phyloP scores from a whole-genome alignment of 305 asterid species.

The Withania somnifera region DNA sequence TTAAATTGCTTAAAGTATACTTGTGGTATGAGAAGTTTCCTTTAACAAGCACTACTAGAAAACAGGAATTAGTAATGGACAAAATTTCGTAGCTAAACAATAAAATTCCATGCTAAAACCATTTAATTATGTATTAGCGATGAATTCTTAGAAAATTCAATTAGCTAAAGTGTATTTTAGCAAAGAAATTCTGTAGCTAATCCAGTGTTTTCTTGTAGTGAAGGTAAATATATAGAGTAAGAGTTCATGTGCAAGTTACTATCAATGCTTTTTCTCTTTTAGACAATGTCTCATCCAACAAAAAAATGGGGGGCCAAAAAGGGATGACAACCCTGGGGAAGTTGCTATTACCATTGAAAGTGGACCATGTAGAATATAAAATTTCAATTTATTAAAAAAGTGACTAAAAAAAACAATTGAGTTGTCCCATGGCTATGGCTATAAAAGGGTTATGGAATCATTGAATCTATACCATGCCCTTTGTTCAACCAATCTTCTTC shows the following conservation, averaged over 20 bases:
- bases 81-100: too few relatives aligned
- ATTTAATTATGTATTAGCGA: too few relatives aligned
- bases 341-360: background rate
- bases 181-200: too few relatives aligned
- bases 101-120: too few relatives aligned
- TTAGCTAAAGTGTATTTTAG: too few relatives aligned
- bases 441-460: constrained; percentile 13
- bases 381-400: background rate
- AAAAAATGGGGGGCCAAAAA: background rate
- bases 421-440: background rate
- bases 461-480: background rate
- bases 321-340: background rate
- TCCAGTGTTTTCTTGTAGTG: too few relatives aligned
- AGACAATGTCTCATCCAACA: background rate
- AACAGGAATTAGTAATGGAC: too few relatives aligned
- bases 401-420: background rate
- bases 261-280: background rate
- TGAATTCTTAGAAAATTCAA: too few relatives aligned
- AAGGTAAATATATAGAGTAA: background rate
- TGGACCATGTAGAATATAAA: background rate
- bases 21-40: background rate
- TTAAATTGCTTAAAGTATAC: background rate
- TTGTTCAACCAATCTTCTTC: background rate
- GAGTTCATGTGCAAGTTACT: background rate
- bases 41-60: too few relatives aligned